Percentiles rank a stretch among this genome's conserved stretches.
Evolutionary conservation across 805 yeast species (phyloP).

Genomic region (Sungouiella blattae): DNA sequence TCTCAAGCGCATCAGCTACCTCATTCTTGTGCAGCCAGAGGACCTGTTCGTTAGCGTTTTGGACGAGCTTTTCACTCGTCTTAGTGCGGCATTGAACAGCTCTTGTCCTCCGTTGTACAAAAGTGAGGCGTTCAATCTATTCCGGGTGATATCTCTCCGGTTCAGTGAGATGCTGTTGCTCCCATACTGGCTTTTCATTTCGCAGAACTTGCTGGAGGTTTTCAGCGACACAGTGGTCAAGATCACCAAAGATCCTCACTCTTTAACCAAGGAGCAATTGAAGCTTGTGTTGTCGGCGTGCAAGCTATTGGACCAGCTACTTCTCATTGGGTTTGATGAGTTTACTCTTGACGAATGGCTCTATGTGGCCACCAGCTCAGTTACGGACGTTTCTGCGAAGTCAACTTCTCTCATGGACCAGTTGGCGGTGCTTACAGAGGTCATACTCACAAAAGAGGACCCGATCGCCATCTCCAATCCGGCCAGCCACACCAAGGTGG

Average conservation of each 20-base stretch:
- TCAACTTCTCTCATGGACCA: slow-evolving; percentile 46
- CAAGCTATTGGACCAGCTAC: slow-evolving; percentile 72
- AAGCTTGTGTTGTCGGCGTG: slow-evolving; percentile 54
- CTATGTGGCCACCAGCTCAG: slow-evolving; percentile 66
- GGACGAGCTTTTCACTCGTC: slow-evolving; percentile 41
- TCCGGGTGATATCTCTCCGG: slow-evolving; percentile 63
- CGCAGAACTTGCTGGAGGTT: slow-evolving; percentile 54
- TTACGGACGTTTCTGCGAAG: slow-evolving; percentile 36
- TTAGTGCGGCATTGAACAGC: slow-evolving; percentile 28
- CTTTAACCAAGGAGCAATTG: slow-evolving; percentile 34
- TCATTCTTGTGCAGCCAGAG: slow-evolving; percentile 58
- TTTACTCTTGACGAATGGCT: slow-evolving; percentile 81
- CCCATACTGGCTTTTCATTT: slow-evolving; percentile 66
- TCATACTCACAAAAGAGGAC: slow-evolving; percentile 28
- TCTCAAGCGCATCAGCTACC: slow-evolving; percentile 59
- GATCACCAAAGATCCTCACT: slow-evolving; percentile 21
- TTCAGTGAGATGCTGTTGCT: slow-evolving; percentile 62
- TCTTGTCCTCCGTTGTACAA: slow-evolving; percentile 31
- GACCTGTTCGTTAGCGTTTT: slow-evolving; percentile 54
- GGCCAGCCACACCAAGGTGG: slow-evolving; percentile 18
- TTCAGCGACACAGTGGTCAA: slow-evolving; percentile 38
- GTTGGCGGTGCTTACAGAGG: slow-evolving; percentile 33
- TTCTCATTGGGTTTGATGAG: slow-evolving; percentile 71
- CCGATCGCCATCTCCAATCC: slow-evolving; percentile 37
- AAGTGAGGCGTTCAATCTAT: slow-evolving; percentile 48